Percentiles rank a stretch among this genome's conserved stretches.
phyloP scores from a whole-genome alignment of 2,329 filamentous ascomycete genomes.

The Fusarium marasasianum region DNA sequence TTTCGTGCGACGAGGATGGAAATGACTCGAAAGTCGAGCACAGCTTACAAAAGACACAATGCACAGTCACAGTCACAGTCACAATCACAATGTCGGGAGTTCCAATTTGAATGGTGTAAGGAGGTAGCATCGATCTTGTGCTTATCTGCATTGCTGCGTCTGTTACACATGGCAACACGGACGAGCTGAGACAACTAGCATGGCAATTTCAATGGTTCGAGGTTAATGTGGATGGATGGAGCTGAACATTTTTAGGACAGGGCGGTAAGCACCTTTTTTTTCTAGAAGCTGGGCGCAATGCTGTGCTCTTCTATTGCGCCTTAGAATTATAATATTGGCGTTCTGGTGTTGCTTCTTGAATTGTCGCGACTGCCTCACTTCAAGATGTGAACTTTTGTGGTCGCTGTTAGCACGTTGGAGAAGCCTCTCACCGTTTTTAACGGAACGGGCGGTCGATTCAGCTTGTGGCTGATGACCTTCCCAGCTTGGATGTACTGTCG shows the following conservation, averaged over 20 bases:
- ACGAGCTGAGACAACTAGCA: constrained; percentile 24
- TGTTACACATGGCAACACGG: constrained; percentile 13
- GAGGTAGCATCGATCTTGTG: constrained; percentile 29
- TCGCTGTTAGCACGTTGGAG: not conserved
- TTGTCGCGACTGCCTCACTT: not conserved
- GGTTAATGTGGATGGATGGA: not conserved
- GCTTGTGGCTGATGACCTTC: constrained; percentile 9
- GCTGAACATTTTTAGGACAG: not conserved
- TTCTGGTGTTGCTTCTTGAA: not conserved
- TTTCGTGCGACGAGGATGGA: constrained; percentile 17
- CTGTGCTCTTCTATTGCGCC: not conserved
- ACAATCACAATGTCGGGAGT: not conserved
- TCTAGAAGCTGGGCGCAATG: not conserved
- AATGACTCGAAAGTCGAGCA: constrained; percentile 25
- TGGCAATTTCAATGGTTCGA: not conserved
- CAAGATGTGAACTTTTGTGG: not conserved
- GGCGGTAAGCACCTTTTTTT: not conserved
- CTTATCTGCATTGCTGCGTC: constrained; percentile 9
- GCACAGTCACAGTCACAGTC: not conserved
- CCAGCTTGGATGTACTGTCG: constrained; percentile 2
- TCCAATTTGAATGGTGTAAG: not conserved
- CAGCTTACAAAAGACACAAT: not conserved
- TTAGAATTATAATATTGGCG: not conserved
- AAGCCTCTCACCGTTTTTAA: not conserved
- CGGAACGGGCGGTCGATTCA: not conserved